phyloP scores from a whole-genome alignment of 176 grass and related monocot species.

The Tillandsia fasciculata region DNA sequence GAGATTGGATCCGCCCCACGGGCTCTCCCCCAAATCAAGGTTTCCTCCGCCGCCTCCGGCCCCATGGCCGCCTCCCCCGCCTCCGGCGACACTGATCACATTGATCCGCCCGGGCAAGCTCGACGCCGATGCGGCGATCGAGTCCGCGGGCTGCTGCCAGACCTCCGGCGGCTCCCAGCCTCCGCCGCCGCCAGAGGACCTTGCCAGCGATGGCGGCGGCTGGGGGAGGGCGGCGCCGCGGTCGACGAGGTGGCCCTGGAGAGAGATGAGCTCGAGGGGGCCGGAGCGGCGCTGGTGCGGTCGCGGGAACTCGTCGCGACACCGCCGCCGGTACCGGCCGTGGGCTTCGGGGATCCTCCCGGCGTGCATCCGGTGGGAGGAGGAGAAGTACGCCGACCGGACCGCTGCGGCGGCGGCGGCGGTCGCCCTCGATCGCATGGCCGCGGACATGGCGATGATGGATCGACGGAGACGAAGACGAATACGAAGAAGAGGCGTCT shows the following conservation, averaged over 20 bases:
- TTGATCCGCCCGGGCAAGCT: constrained; percentile 30
- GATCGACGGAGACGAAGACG: too few species aligned
- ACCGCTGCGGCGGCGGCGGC: constrained; percentile 17
- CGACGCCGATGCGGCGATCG: not conserved
- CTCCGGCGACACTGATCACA: constrained; percentile 32
- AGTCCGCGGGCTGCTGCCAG: constrained; percentile 50
- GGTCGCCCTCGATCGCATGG: constrained; percentile 29
- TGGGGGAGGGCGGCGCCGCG: constrained; percentile 7
- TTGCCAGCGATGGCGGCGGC: not conserved
- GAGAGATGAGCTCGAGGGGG: constrained; percentile 10
- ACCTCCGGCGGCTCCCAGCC: constrained; percentile 50
- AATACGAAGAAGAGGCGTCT: not conserved
- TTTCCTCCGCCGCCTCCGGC: constrained; percentile 20
- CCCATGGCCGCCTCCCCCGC: constrained; percentile 4
- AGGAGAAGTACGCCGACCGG: constrained; percentile 1
- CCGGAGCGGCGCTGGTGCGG: constrained; percentile 16
- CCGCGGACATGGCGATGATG: constrained; percentile 34
- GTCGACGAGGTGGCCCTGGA: constrained; percentile 18
- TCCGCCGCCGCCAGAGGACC: constrained; percentile 17
- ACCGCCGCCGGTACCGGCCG: constrained; percentile 22
- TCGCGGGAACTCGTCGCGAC: constrained; percentile 24
- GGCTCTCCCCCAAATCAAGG: constrained; percentile 25
- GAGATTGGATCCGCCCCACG: constrained; percentile 40
- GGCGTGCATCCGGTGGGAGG: constrained; percentile 30
- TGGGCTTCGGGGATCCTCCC: constrained; percentile 15